phyloP scores from a whole-genome alignment of 495 filamentous ascomycete species.

The Penicillium egyptiacum region DNA sequence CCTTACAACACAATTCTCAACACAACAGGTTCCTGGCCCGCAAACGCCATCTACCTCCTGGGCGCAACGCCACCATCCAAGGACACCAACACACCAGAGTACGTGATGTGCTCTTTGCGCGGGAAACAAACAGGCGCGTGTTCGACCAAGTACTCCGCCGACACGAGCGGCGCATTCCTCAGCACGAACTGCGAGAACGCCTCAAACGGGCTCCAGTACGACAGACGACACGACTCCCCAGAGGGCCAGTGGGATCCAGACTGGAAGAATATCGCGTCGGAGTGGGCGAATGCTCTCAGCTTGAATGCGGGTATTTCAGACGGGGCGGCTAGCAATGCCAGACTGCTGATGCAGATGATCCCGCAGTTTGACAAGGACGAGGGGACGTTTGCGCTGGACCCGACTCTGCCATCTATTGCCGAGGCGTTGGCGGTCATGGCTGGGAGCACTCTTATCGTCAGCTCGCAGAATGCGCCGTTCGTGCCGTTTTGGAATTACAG shows the following conservation, averaged over 20 bases:
- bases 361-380: slow-evolving; percentile 21
- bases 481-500: slow-evolving; percentile 57
- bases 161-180: slow-evolving; percentile 54
- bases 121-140: slow-evolving; percentile 59
- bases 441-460: slow-evolving; percentile 60
- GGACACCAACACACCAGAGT: slow-evolving; percentile 34
- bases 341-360: slow-evolving; percentile 59
- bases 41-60: slow-evolving; percentile 62
- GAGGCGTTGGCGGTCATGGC: slow-evolving; percentile 69
- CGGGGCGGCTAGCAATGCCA: slow-evolving; percentile 59
- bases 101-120: slow-evolving; percentile 62
- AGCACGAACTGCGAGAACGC: slow-evolving; percentile 57
- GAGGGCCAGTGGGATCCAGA: slow-evolving; percentile 40
- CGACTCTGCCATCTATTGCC: slow-evolving; percentile 57
- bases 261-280: slow-evolving; percentile 58
- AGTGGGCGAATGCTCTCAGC: slow-evolving; percentile 57
- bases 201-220: slow-evolving; percentile 52
- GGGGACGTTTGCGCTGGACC: slow-evolving; percentile 27
- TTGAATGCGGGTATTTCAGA: slow-evolving; percentile 60
- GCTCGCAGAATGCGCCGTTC: slow-evolving; percentile 54
- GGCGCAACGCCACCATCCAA: slow-evolving; percentile 42
- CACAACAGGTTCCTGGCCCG: slow-evolving; percentile 35
- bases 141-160: slow-evolving; percentile 60
- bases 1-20: slow-evolving; percentile 68
- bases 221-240: slow-evolving; percentile 34